phyloP scores from a whole-genome alignment of 495 filamentous ascomycete genomes.

The Bryoglossum gracile region DNA sequence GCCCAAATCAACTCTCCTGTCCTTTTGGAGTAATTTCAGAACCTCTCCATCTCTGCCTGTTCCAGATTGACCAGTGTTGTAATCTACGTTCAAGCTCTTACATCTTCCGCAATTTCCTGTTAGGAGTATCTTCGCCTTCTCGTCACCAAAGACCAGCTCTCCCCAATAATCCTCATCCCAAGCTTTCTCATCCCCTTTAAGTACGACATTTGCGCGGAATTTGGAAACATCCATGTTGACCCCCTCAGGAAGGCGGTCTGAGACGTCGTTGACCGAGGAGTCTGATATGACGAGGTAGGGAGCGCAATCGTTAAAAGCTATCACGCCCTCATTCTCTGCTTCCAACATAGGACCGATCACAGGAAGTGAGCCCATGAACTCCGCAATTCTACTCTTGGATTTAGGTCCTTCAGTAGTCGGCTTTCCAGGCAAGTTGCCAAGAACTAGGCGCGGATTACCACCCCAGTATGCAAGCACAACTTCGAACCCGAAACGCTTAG shows the following conservation, averaged over 20 bases:
- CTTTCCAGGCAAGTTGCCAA: slow-evolving; percentile 43
- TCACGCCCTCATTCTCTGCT: slow-evolving; percentile 28
- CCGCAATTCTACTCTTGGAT: slow-evolving; percentile 5
- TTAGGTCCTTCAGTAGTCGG: slow-evolving; percentile 8
- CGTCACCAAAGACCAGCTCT: slow-evolving; percentile 31
- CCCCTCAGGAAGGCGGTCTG: slow-evolving; percentile 45
- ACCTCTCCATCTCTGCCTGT: slow-evolving; percentile 57
- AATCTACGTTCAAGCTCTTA: slow-evolving; percentile 75
- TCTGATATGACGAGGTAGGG: slow-evolving; percentile 67
- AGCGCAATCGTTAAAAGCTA: slow-evolving; percentile 78
- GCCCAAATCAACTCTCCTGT: slow-evolving; percentile 70
- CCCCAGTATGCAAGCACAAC: slow-evolving; percentile 67
- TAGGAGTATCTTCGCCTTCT: slow-evolving; percentile 42
- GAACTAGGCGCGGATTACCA: slow-evolving; percentile 49
- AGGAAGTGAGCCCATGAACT: slow-evolving; percentile 7
- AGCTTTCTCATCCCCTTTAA: slow-evolving; percentile 46
- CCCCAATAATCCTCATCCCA: slow-evolving; percentile 91
- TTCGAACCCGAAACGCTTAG: slow-evolving; percentile 56
- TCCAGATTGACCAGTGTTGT: slow-evolving; percentile 59
- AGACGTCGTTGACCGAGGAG: slow-evolving; percentile 61
- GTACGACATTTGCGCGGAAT: slow-evolving; percentile 79
- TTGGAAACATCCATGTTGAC: slow-evolving; percentile 69
- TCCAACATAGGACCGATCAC: slow-evolving; percentile 20
- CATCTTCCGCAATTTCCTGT: slow-evolving; percentile 82
- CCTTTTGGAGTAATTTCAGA: slow-evolving; percentile 69